Conservation (phyloP, 75 land plant species). For the Adiantum capillusveneris region DNA sequence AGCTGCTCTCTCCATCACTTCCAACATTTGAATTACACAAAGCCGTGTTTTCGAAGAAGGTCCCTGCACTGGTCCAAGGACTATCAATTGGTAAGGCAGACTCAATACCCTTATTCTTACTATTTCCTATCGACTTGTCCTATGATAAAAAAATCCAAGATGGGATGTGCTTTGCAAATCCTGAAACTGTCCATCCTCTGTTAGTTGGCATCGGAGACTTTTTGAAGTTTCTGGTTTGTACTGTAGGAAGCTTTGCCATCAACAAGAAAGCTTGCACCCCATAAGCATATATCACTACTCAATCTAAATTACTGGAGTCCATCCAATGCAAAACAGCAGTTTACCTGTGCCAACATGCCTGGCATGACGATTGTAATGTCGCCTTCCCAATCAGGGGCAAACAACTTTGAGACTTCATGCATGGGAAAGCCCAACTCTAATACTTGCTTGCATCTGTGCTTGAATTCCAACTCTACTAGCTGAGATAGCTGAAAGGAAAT, state of each 20-base stretch:
- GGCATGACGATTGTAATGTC: slow-evolving; percentile 39
- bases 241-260: slow-evolving; percentile 41
- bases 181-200: neutral
- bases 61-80: slow-evolving; percentile 26
- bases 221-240: slow-evolving; percentile 18
- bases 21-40: slow-evolving; percentile 10
- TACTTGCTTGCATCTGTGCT: slow-evolving; percentile 27
- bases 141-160: slow-evolving; percentile 15
- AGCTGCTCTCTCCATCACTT: slow-evolving; percentile 20
- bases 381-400: slow-evolving; percentile 42
- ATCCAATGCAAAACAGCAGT: no score
- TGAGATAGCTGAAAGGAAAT: slow-evolving; percentile 22
- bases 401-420: slow-evolving; percentile 29
- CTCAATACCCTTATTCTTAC: slow-evolving; percentile 11
- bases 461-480: slow-evolving; percentile 43
- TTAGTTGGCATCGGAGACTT: neutral
- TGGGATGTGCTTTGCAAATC: slow-evolving; percentile 19
- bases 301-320: no score
- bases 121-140: slow-evolving; percentile 17
- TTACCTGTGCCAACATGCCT: slow-evolving; percentile 30
- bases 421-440: slow-evolving; percentile 24
- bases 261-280: no score
- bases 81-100: slow-evolving; percentile 10
- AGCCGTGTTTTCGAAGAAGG: neutral
- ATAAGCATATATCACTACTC: no score